A percentile compares a stretch with the other conserved stretches of the same genome.
phyloP scores from a whole-genome alignment of 2,329 filamentous ascomycete genomes.

The Mollisiaceae sp. region DNA sequence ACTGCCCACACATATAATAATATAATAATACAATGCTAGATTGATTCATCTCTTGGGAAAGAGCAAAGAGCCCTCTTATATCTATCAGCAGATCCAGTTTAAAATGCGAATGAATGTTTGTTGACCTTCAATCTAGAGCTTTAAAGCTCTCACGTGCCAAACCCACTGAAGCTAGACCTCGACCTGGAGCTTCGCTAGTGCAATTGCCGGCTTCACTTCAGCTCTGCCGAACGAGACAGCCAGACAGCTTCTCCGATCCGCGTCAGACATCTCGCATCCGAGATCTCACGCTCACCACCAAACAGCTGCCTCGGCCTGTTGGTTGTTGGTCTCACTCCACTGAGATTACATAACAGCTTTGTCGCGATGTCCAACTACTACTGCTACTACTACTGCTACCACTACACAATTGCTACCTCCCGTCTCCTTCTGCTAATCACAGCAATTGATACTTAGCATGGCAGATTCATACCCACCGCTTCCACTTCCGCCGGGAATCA shows the following conservation, averaged over 20 bases:
- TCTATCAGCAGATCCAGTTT: neutral
- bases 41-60: neutral
- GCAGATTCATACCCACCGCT: slow-evolving; percentile 28
- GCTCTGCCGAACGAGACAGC: neutral
- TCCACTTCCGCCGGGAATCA: slow-evolving; percentile 60
- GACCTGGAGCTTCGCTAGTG: neutral
- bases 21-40: neutral
- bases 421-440: slow-evolving; percentile 9
- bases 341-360: neutral
- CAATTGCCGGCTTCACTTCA: neutral
- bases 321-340: slow-evolving; percentile 2
- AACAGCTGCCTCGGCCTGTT: too few relatives aligned
- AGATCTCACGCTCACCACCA: too few relatives aligned
- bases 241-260: slow-evolving; percentile 3
- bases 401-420: slow-evolving; percentile 13
- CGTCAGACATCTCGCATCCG: too few relatives aligned
- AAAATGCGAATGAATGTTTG: neutral
- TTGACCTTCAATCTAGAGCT: neutral
- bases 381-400: too few relatives aligned
- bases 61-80: neutral
- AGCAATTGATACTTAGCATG: slow-evolving; percentile 16
- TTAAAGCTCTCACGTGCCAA: neutral
- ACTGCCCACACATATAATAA: too few relatives aligned
- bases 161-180: neutral
- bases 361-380: neutral